Evolutionary conservation across 139 green algal genomes (phyloP), one percentile per base, ranked within the genome.

Genomic region (Tetraselmis striata): DNA sequence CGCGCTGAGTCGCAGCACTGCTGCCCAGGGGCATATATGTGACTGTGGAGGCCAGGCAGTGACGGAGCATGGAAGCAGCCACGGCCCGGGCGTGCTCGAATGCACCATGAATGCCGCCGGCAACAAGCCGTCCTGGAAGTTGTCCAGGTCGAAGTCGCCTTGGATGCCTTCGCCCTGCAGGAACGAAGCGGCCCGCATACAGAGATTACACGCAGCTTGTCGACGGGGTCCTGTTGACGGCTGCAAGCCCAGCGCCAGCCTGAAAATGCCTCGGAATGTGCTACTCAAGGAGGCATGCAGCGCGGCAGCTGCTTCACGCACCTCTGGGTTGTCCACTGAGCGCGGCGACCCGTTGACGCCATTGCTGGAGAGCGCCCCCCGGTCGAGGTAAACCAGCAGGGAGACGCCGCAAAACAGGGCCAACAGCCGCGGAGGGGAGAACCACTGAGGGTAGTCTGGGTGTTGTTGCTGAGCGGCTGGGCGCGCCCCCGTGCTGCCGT

Each of bases 121-220:
- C 30, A 98, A 88, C 58, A 98, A 81, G 0, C 96, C 96, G 86
- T 98, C 95, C 85, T 97, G 84, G n/a, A 94, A 93, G 81, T 97
- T 91, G 30, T 82, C 88, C 1, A 99, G 87, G 1, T 85, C 79
- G 82, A 99, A 90, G 26, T 86, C 87, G 28, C 86, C 86, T 31
- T 84, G 81, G n/a, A 80, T 32, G 2, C 26, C 45, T 18, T 67
- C 45, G 45, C 45, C 45, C 18, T 67, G 45, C 45, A 75, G 58
- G 58, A n/a, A 23, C 58, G 22, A 75, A 75, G 23, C 58, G 58
- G 18, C 58, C 22, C 23, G 18, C 58, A 75, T 75, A 18, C 18
- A 75, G 18, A 75, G 22, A 18, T 75, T 18, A 18, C 23, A 23
- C 58, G 18, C 58, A 75, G 23, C 58, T 23, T 23, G 22, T 75